These are phyloP conservation scores for Hirschfeldia incana DNA, from an alignment of 345 rosid species.

Conservation along the genomic window DNA sequence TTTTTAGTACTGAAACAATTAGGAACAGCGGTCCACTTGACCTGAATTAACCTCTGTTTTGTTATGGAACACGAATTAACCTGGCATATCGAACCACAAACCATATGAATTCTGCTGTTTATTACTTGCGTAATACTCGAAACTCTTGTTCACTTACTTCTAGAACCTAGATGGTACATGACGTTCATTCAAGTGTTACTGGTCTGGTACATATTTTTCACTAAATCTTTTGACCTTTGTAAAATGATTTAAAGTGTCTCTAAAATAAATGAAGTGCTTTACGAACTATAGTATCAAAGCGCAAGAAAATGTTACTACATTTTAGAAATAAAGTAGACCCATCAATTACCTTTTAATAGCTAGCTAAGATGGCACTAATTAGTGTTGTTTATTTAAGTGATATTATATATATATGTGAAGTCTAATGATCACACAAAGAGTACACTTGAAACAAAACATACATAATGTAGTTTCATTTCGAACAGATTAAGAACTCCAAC, in stretches of 20 bases:
- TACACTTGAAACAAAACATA: not conserved
- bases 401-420: not conserved
- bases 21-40: not conserved
- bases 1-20: not conserved
- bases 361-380: not conserved
- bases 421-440: not conserved
- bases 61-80: not conserved
- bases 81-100: not conserved
- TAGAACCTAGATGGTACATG: not conserved
- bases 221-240: not conserved
- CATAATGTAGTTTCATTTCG: not conserved
- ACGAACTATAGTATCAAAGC: not conserved
- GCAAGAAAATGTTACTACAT: not conserved
- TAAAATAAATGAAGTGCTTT: not conserved
- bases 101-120: not conserved
- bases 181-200: not conserved
- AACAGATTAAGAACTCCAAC: not conserved
- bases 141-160: not conserved
- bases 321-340: not conserved
- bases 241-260: not conserved
- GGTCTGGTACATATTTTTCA: not conserved
- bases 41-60: not conserved
- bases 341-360: not conserved
- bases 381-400: not conserved
- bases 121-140: not conserved